Conservation (phyloP, 139 green algal species). For the Zygnema cylindricum region DNA sequence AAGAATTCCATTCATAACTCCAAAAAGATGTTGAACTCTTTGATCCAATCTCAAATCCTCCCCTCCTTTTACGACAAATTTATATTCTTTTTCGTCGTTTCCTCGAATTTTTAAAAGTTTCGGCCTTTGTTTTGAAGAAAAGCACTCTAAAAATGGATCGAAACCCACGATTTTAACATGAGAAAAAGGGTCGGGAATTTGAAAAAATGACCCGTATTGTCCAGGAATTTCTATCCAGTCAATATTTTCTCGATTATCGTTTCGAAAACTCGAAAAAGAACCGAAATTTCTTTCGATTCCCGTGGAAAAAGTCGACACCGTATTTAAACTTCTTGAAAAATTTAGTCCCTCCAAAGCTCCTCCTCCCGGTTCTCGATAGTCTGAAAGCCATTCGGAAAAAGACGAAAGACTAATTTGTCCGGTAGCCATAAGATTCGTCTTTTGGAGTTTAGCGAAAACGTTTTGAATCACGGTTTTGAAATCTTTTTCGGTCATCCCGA, state of each 20-base stretch:
- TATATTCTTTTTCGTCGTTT: conserved; percentile 46
- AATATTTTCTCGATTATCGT: neutral
- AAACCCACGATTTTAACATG: conserved; percentile 30
- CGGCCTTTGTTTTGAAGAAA: conserved; percentile 78
- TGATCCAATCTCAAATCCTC: conserved; percentile 80
- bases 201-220: neutral
- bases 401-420: neutral
- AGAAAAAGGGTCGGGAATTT: neutral
- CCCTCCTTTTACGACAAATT: conserved; percentile 71
- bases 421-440: neutral
- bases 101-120: conserved; percentile 74
- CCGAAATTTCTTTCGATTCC: conserved; percentile 13
- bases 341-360: no score
- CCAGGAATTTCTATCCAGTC: conserved; percentile 29
- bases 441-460: neutral
- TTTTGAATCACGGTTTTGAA: neutral
- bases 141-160: conserved; percentile 28
- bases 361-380: conserved; percentile 7
- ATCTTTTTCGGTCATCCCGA: neutral
- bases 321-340: no score
- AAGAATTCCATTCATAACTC: conserved; percentile 70
- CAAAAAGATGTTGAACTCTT: conserved; percentile 75
- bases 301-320: neutral
- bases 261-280: neutral
- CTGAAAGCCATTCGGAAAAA: conserved; percentile 46